Evolutionary conservation across 345 rosid genomes (phyloP).

Genomic region (Brassica cretica): DNA sequence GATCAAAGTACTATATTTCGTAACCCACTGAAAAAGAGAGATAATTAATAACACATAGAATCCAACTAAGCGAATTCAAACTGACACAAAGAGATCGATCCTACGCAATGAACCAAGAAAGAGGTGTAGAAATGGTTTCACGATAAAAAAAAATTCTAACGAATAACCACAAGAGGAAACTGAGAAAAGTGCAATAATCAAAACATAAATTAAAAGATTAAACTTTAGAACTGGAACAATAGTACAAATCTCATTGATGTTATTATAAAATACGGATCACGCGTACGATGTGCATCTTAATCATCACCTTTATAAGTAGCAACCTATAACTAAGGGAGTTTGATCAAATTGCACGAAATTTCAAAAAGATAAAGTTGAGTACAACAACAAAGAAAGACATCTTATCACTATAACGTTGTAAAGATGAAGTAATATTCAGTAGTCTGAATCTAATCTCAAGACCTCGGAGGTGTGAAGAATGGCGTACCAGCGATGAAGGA

Average conservation of each 20-base stretch:
- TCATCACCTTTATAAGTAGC: slow-evolving; percentile 19
- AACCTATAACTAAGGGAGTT: slow-evolving; percentile 29
- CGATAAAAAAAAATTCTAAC: background rate
- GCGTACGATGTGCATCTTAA: slow-evolving; percentile 34
- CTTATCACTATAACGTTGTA: slow-evolving; percentile 29
- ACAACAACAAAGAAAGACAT: slow-evolving; percentile 19
- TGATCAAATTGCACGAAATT: slow-evolving; percentile 17
- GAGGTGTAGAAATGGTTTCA: background rate
- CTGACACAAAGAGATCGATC: background rate
- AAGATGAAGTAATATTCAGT: slow-evolving; percentile 11
- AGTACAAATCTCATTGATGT: slow-evolving; percentile 7
- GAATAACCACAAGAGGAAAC: background rate
- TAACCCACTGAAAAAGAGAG: background rate
- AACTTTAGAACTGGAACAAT: background rate
- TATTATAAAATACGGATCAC: background rate
- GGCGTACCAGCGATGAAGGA: slow-evolving; percentile 90
- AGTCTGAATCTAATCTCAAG: slow-evolving; percentile 45
- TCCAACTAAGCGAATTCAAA: background rate
- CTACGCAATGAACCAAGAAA: slow-evolving; percentile 11
- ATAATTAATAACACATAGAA: background rate
- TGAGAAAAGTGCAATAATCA: background rate
- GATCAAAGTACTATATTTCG: background rate
- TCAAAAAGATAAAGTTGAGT: slow-evolving; percentile 10
- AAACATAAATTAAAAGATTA: background rate
- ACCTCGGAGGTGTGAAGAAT: slow-evolving; percentile 89